Conservation (phyloP, 164 flowering plant genomes). For the Buxus sempervirens region DNA sequence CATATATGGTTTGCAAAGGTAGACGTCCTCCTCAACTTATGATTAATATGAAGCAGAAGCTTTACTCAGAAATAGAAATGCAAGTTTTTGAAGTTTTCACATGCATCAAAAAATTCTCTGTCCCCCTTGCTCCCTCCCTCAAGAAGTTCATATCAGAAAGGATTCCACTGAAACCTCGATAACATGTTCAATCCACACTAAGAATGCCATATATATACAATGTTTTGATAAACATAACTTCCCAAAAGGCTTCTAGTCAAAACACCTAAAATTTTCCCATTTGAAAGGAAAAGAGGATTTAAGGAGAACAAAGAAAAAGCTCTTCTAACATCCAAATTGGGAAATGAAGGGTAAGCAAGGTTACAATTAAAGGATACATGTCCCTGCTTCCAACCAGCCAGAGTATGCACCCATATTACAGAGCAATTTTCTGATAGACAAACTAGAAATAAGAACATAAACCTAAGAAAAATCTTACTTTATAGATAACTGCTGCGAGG, state of each 20-base stretch:
- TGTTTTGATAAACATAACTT: too few relatives aligned
- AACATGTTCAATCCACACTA: too few relatives aligned
- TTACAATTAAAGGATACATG: background rate
- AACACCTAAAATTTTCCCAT: too few relatives aligned
- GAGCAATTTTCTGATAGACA: background rate
- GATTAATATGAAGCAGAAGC: background rate
- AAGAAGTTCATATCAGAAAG: too few relatives aligned
- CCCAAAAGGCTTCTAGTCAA: too few relatives aligned
- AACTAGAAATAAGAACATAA: background rate
- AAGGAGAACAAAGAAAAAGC: too few relatives aligned
- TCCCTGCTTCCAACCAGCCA: constrained; percentile 1
- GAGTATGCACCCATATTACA: background rate
- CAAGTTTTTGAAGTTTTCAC: background rate
- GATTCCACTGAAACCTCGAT: too few relatives aligned
- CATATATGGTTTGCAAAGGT: too few relatives aligned
- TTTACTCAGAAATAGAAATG: background rate
- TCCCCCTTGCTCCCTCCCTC: too few relatives aligned
- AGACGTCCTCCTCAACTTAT: background rate
- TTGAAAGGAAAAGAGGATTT: too few relatives aligned
- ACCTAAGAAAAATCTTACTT: constrained; percentile 33
- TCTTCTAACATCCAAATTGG: too few relatives aligned
- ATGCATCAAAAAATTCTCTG: background rate
- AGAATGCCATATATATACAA: too few relatives aligned
- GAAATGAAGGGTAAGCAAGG: background rate
- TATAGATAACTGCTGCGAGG: constrained; percentile 88